Percentiles rank a stretch among this genome's conserved stretches.
Evolutionary conservation across 1,139 yeast genomes (phyloP).

Genomic region (Geotrichum macrosporum): DNA sequence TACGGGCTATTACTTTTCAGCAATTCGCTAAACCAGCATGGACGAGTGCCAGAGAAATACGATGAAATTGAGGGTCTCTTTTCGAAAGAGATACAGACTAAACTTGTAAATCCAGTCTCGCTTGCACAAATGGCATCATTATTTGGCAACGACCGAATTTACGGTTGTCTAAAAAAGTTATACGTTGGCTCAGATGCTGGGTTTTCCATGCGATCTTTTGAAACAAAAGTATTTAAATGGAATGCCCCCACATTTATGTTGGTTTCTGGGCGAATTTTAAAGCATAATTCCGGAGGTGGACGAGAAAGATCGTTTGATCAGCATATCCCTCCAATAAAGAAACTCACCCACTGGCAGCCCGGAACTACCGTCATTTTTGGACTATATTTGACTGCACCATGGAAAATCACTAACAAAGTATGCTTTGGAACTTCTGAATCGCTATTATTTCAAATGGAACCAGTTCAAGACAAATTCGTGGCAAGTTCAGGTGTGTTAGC

Average conservation of each 20-base stretch:
- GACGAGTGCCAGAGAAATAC: not conserved
- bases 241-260: constrained; percentile 75
- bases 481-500: constrained; percentile 23
- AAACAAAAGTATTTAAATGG: constrained; percentile 84
- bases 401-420: constrained; percentile 69
- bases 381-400: constrained; percentile 60
- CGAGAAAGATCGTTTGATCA: constrained; percentile 28
- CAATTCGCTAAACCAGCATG: not conserved
- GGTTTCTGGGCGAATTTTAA: constrained; percentile 53
- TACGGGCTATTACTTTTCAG: constrained; percentile 24
- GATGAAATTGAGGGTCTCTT: constrained; percentile 14
- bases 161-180: constrained; percentile 50
- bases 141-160: constrained; percentile 27
- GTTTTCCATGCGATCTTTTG: constrained; percentile 81
- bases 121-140: constrained; percentile 42
- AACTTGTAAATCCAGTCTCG: constrained; percentile 43
- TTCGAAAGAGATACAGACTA: constrained; percentile 22
- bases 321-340: constrained; percentile 27
- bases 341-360: constrained; percentile 19
- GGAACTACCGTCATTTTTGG: constrained; percentile 48
- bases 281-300: constrained; percentile 17
- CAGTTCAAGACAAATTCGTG: constrained; percentile 55
- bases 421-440: constrained; percentile 63
- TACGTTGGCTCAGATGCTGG: constrained; percentile 76
- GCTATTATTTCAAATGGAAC: constrained; percentile 58